phyloP scores from a whole-genome alignment of 257 asterid genomes.

The Solanum dulcamara region DNA sequence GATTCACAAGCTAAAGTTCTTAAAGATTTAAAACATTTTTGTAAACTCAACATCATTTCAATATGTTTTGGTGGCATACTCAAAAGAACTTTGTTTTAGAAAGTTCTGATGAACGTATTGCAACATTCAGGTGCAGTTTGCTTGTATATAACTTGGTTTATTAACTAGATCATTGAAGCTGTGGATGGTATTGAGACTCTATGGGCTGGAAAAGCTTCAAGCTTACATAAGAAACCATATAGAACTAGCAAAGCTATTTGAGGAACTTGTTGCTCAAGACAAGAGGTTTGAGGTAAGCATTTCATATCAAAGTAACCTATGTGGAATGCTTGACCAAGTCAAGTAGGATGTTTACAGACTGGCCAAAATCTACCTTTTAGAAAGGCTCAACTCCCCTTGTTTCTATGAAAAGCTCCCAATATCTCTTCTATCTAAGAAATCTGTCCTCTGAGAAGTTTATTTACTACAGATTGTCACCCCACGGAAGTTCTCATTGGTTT shows the following conservation, averaged over 20 bases:
- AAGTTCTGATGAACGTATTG: neutral
- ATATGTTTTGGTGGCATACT: neutral
- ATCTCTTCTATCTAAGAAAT: neutral
- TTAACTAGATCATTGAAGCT: constrained; percentile 74
- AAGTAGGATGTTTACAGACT: neutral
- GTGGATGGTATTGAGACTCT: constrained; percentile 92
- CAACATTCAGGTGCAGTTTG: neutral
- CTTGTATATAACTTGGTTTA: neutral
- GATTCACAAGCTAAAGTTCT: neutral
- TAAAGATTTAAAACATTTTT: neutral
- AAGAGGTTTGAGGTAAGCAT: constrained; percentile 77
- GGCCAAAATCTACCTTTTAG: neutral
- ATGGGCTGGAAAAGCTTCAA: constrained; percentile 82
- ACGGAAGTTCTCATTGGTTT: constrained; percentile 67
- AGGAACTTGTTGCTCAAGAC: constrained; percentile 62
- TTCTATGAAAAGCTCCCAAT: neutral
- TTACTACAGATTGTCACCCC: constrained; percentile 56
- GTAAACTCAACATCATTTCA: neutral
- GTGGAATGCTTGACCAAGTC: neutral
- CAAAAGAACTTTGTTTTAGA: neutral
- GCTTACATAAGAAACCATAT: constrained; percentile 78
- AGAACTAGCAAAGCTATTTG: constrained; percentile 59
- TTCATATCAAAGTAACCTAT: neutral
- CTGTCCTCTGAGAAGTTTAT: neutral
- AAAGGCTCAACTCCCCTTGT: neutral